A percentile compares a stretch with the other conserved stretches of the same genome.
Evolutionary conservation across 169 alveolate species (phyloP).

Genomic region (Plasmodium inui): DNA sequence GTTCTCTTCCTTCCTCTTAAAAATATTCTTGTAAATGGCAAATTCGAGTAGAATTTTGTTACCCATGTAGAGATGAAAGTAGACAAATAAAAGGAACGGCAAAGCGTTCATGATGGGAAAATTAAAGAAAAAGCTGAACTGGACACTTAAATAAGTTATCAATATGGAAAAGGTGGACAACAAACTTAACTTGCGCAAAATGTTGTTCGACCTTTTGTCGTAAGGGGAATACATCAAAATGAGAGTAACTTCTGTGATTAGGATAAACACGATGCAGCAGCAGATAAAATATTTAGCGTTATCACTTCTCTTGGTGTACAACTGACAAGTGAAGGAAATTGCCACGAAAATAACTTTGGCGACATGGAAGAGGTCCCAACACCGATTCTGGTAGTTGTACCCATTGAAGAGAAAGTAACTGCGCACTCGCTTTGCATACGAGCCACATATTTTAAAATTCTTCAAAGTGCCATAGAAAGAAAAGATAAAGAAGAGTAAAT

Average conservation of each 20-base stretch:
- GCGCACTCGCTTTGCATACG: slow-evolving; percentile 41
- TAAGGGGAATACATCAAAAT: slow-evolving; percentile 64
- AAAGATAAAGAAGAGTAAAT: slow-evolving; percentile 21
- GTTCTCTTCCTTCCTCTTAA: background rate
- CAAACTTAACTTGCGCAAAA: slow-evolving; percentile 39
- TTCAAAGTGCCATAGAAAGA: slow-evolving; percentile 10
- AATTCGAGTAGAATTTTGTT: slow-evolving; percentile 66
- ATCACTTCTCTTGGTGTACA: slow-evolving; percentile 34
- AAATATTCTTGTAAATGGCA: slow-evolving; percentile 49
- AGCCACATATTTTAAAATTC: slow-evolving; percentile 21
- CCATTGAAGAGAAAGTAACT: slow-evolving; percentile 67
- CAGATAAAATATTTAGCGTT: slow-evolving; percentile 66
- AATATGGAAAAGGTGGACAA: slow-evolving; percentile 45
- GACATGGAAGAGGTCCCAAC: slow-evolving; percentile 59
- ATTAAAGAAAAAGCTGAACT: slow-evolving; percentile 45
- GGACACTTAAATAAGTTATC: slow-evolving; percentile 35
- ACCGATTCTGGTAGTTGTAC: slow-evolving; percentile 69
- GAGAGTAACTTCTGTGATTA: slow-evolving; percentile 45
- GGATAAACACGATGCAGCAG: slow-evolving; percentile 33
- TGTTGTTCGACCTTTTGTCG: slow-evolving; percentile 68
- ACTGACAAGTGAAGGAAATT: slow-evolving; percentile 31
- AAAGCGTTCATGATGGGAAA: slow-evolving; percentile 3
- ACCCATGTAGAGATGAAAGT: slow-evolving; percentile 33
- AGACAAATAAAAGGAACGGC: slow-evolving; percentile 38
- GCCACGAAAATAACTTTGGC: slow-evolving; percentile 40